These are phyloP conservation scores for Suhomyces wounanorum DNA, from an alignment of 1,139 yeast genomes.

Conservation along the genomic window DNA sequence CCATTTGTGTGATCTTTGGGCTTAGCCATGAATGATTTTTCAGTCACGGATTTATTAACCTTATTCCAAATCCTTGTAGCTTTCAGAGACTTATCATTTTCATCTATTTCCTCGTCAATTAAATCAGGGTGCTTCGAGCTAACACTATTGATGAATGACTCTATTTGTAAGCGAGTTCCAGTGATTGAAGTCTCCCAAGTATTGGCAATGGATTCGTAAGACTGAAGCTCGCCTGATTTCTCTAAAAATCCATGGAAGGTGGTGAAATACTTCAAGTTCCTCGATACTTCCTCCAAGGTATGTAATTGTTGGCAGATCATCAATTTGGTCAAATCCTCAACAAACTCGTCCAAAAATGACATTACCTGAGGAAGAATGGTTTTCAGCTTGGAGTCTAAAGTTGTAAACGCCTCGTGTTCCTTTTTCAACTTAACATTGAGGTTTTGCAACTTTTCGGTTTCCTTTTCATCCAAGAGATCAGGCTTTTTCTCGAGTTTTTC, in stretches of 20 bases:
- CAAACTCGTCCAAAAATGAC: conserved; percentile 52
- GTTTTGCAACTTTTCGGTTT: conserved; percentile 32
- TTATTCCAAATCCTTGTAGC: conserved; percentile 32
- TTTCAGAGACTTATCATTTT: conserved; percentile 28
- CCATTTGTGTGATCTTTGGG: conserved; percentile 35
- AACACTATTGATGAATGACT: conserved; percentile 35
- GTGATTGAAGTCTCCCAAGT: conserved; percentile 39
- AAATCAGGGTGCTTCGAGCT: conserved; percentile 36
- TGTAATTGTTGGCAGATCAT: conserved; percentile 35
- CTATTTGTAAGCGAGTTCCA: conserved; percentile 38
- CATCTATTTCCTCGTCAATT: conserved; percentile 34
- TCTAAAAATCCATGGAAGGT: conserved; percentile 41
- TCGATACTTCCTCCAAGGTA: conserved; percentile 30
- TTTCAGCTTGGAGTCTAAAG: conserved; percentile 42
- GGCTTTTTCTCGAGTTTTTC: conserved; percentile 46
- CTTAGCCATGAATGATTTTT: conserved; percentile 28
- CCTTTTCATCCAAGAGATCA: conserved; percentile 41
- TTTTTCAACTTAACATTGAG: conserved; percentile 33
- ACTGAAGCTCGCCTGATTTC: conserved; percentile 7
- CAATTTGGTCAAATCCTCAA: conserved; percentile 43
- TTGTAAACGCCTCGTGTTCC: conserved; percentile 33
- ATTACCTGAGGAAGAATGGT: conserved; percentile 49
- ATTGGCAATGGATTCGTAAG: conserved; percentile 27
- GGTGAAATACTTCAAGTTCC: conserved; percentile 34
- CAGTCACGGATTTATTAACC: conserved; percentile 26